phyloP scores from a whole-genome alignment of 2,329 filamentous ascomycete genomes.

The Claviceps citrina region DNA sequence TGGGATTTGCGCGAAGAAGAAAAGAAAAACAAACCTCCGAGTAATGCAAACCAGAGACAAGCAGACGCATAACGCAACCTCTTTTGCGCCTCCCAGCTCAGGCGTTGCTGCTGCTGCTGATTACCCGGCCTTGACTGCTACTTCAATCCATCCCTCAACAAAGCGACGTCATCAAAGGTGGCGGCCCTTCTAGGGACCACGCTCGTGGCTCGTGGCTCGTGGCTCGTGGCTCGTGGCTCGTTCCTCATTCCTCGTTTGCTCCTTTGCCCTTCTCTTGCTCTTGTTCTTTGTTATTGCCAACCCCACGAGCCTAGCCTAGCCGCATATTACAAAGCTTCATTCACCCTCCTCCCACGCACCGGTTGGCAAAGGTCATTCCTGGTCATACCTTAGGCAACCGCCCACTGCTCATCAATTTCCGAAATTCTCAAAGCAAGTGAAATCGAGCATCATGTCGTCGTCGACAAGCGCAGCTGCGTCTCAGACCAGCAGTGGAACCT shows the following conservation, averaged over 20 bases:
- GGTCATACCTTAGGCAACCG: too few relatives aligned
- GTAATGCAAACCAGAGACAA: background rate
- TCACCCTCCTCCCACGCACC: background rate
- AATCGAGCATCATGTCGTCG: slow-evolving; percentile 15
- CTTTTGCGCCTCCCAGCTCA: background rate
- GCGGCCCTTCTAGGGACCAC: too few relatives aligned
- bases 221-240: too few relatives aligned
- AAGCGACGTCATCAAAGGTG: slow-evolving; percentile 1
- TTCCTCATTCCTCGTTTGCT: too few relatives aligned
- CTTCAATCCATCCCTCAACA: background rate
- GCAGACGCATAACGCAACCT: too few relatives aligned
- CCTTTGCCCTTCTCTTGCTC: too few relatives aligned
- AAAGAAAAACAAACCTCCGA: background rate
- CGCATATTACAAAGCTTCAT: too few relatives aligned
- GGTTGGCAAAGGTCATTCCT: background rate
- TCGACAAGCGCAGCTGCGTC: slow-evolving; percentile 16
- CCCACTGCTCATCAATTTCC: too few relatives aligned
- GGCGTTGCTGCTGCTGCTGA: background rate
- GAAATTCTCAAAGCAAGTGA: background rate
- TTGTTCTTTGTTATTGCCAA: background rate
- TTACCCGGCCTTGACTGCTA: background rate
- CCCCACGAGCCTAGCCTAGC: background rate
- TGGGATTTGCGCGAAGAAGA: background rate
- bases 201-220: too few relatives aligned
- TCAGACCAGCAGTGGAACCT: slow-evolving; percentile 30